Conservation (phyloP, 306 rosid genomes). For the Mimosa pudica region DNA sequence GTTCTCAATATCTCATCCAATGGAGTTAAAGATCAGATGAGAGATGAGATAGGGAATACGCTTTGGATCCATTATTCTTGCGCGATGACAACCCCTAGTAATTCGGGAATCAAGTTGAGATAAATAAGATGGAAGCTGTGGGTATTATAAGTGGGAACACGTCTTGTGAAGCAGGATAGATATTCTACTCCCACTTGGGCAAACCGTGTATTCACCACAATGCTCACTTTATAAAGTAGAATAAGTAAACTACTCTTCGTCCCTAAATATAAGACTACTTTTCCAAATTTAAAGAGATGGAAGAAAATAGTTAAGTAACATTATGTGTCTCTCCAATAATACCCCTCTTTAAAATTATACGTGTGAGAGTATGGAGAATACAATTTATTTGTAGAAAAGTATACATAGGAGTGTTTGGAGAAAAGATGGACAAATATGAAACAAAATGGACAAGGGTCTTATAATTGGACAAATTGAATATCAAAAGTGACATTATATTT, state of each 20-base stretch:
- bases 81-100: neutral
- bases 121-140: neutral
- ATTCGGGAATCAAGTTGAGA: neutral
- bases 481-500: too few relatives aligned
- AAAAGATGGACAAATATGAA: too few relatives aligned
- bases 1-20: neutral
- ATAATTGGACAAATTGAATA: too few relatives aligned
- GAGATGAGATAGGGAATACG: neutral
- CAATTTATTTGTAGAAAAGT: too few relatives aligned
- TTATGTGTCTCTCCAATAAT: too few relatives aligned
- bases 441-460: too few relatives aligned
- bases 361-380: too few relatives aligned
- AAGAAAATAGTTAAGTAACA: too few relatives aligned
- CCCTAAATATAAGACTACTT: too few relatives aligned
- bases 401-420: too few relatives aligned
- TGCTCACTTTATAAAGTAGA: conserved; percentile 13
- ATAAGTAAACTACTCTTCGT: neutral
- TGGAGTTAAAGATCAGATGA: neutral
- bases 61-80: conserved; percentile 26
- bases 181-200: neutral
- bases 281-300: too few relatives aligned
- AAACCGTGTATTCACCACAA: conserved; percentile 46
- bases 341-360: too few relatives aligned
- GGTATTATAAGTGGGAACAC: conserved; percentile 3
- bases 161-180: neutral